Evolutionary conservation across 163 green algal genomes (phyloP), one percentile per base, ranked within the genome.

Genomic region (Chlamydomonas reinhardtii): DNA sequence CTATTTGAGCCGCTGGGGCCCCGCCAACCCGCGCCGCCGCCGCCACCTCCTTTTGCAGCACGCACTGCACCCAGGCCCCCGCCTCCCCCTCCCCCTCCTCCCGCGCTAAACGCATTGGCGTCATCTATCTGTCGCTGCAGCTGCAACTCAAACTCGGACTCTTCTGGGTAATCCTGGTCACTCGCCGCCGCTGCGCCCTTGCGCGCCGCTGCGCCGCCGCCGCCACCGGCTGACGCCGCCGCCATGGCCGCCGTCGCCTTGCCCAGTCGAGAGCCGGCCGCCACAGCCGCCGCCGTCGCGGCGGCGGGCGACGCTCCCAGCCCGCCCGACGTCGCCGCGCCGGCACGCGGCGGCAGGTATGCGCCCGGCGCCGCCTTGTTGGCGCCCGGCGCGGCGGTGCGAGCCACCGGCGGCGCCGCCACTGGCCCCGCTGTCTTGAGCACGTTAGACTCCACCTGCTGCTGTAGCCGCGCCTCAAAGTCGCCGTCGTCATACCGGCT

Each of bases 41-140:
- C 62, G 1, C 62, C 27, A 4, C 76, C 76, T 12, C 52, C 73
- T 6, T 6, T 22, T n/a, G 39, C 32, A 19, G 62, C 62, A 8
- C 24, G 61, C n/a, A 34, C 20, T 4, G 32, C 69, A n/a, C 22
- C 22, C 37, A 39, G 37, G 3, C 39, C 11, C 39, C 39, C 71
- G n/a, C 39, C 17, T 14, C 25, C 25, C 2, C 24, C 14, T 39
- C 62, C 76, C 27, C 76, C 76, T 27, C 76, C 76, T 34, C 48
- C 43, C 4, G 76, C 76, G 11, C 48, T 56, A 19, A 22, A 56
- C 48, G 48, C 48, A 56, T 74, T 52, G 17, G 54, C 77, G 16
- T n/a, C 69, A 22, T 84, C 77, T 29, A 84, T 84, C n/a, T 84
- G 77, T 9, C 43, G 43, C 52, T 84, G 77, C 20, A 84, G 66